Evolutionary conservation across 306 rosid species (phyloP).

Genomic region (Abrus pulchellus): DNA sequence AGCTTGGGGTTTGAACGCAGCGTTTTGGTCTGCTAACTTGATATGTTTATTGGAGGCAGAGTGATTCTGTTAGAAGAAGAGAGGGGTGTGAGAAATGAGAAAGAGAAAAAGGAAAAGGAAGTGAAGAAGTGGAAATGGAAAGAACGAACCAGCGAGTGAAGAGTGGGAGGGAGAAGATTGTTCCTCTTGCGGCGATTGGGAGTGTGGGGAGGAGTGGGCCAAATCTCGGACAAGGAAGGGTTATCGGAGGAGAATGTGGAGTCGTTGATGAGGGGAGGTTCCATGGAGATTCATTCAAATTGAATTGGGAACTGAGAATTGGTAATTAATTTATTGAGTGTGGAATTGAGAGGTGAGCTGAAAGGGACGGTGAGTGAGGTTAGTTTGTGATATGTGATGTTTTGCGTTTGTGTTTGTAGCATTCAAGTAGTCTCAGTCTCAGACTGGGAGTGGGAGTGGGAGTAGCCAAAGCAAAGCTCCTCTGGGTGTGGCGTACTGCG

Average conservation of each 20-base stretch:
- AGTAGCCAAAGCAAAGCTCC: background rate
- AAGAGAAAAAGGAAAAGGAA: background rate
- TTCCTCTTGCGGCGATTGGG: slow-evolving; percentile 65
- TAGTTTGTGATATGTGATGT: background rate
- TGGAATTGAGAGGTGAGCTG: background rate
- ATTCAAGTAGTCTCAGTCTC: background rate
- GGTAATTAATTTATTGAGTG: background rate
- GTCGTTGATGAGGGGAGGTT: slow-evolving; percentile 76
- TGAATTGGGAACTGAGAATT: background rate
- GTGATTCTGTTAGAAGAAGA: slow-evolving; percentile 42
- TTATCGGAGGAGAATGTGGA: slow-evolving; percentile 81
- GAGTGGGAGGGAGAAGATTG: slow-evolving; percentile 50
- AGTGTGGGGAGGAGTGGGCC: slow-evolving; percentile 65
- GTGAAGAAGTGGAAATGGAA: background rate
- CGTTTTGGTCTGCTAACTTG: slow-evolving; percentile 57
- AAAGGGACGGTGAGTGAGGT: background rate
- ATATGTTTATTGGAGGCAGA: slow-evolving; percentile 59
- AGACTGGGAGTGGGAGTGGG: background rate
- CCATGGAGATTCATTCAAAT: slow-evolving; percentile 67
- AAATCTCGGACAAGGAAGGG: slow-evolving; percentile 82
- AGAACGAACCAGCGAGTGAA: slow-evolving; percentile 53
- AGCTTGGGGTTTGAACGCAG: slow-evolving; percentile 52
- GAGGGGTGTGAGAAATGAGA: no score
- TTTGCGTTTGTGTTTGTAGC: background rate
- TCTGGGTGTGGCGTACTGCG: slow-evolving; percentile 12